Conservation (phyloP, 2,329 filamentous ascomycete genomes). For the Cordyceps sp. region DNA sequence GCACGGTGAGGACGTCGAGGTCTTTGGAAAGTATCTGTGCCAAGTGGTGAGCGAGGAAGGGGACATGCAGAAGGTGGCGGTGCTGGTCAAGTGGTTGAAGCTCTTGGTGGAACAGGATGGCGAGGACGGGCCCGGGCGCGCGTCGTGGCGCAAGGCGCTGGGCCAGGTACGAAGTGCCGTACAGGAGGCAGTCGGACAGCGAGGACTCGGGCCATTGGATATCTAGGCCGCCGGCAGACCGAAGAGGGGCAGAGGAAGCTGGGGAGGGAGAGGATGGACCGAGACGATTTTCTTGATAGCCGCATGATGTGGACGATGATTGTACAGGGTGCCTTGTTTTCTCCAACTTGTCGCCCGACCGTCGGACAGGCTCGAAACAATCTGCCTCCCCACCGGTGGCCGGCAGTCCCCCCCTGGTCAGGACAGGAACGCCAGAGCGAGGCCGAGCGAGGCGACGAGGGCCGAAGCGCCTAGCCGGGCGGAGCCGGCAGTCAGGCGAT, state of each 20-base stretch:
- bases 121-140: slow-evolving; percentile 17
- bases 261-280: neutral
- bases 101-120: slow-evolving; percentile 35
- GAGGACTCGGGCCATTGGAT: slow-evolving; percentile 39
- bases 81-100: slow-evolving; percentile 51
- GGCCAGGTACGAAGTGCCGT: slow-evolving; percentile 29
- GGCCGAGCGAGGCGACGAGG: neutral
- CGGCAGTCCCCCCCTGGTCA: neutral
- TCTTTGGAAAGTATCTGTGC: slow-evolving; percentile 56
- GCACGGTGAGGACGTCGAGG: slow-evolving; percentile 59
- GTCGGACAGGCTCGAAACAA: no score
- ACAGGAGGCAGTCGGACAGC: slow-evolving; percentile 34
- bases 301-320: no score
- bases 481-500: slow-evolving; percentile 11
- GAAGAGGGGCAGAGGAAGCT: no score
- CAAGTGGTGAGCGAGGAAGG: slow-evolving; percentile 60
- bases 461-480: neutral
- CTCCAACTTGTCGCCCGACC: no score
- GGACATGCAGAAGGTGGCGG: slow-evolving; percentile 59
- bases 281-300: no score
- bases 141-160: slow-evolving; percentile 29
- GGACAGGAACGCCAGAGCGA: neutral
- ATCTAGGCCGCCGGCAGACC: no score
- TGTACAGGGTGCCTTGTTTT: no score
- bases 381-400: no score